Base-by-base conservation (phyloP, 371 early-diverging fungal species). In the Mucor sp. region DNA sequence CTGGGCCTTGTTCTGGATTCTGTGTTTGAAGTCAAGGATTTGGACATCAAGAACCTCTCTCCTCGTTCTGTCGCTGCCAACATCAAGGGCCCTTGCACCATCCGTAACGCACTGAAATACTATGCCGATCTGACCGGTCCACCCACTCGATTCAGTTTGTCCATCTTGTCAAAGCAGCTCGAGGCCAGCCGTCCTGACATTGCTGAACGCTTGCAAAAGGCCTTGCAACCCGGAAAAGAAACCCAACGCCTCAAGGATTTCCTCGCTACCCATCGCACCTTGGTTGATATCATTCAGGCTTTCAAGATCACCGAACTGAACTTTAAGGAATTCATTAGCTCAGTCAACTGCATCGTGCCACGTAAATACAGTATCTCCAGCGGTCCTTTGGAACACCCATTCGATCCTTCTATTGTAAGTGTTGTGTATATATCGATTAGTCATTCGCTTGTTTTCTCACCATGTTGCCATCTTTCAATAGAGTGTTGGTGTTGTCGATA, bases 311-410 rank as follows among this genome's bases (percentile, higher is more conserved):
- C 7, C 15, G 56, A 55, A 55, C 25, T 55, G 56, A 55, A 55
- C 56, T 55, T 55, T 28, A 55, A 55, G 27, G 56, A 55, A 14
- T 27, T 55, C 27, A 55, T 55, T 15, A 55, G 56, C 5, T 55
- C 56, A 15, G 56, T 55, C 6, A 55, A 55, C 56, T 55, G 56
- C 28, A 79, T 83, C n/a, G 59, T 62, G 6, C 83, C 83, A 14
- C 65, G 83, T 32, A 68, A 77, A 33, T 83, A 83, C 60, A 81
- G 81, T 32, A 83, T 83, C 41, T 72, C 81, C 5, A 70, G 69
- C 23, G 68, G 71, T 58, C 83, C 77, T 15, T 57, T 72, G 17
- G 63, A 58, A 21, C 62, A 67, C 41, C 69, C 72, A 12, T 62
- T 35, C 9, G 55, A 63, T 32, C 69, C 68, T 6, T 67, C 69